Base-by-base conservation (phyloP, 2,329 filamentous ascomycete species). In the Curvularia eragrostidis region DNA sequence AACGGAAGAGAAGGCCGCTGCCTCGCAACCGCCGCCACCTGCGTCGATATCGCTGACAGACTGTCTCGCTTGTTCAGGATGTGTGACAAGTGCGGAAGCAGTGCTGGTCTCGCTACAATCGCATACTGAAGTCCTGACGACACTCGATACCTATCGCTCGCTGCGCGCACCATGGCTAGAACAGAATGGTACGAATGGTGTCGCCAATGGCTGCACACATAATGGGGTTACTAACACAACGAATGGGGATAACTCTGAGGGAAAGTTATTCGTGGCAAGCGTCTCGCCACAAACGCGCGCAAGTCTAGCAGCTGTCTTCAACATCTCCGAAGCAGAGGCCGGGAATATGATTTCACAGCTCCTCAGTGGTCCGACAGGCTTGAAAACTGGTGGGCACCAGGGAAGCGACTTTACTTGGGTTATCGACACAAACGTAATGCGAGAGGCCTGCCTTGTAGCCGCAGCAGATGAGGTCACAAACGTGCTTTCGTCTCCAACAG, bases 1-100 rank as follows among this genome's bases (percentile, higher is more conserved):
- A 54, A 93, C 94, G 67, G 95, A 97, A 82, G 94, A 96, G 76
- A 88, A 91, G 71, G 82, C 89, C 58, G 74, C 76, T 34, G 77
- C 75, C 42, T 71, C 77, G 49, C 80, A 87, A 61, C 84, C 85
- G 52, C 84, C 87, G 50, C 84, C 87, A 3, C 91, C 93, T 1
- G 93, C 94, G 6, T 88, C 96, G 74, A 98, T 99, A 69, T 97
- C 93, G 48, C 86, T 99, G 60, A 98, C 95, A 6, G 95, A 99
- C 78, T 99, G 95, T 73, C 89, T 99, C 49, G 95, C 95, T 51
- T 99, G 95, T 78, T 97, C 95, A 9, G 95, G 95, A 52, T 99
- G 95, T 77, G 95, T 99, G 50, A 99, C 95, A 19, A 97, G 93
- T 5, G 95, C 95, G 46, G 95, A 99, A 80, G 95, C 95, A 15